These are phyloP conservation scores for Microdochium bolleyi DNA, from an alignment of 2,329 filamentous ascomycete species.

Conservation along the genomic window DNA sequence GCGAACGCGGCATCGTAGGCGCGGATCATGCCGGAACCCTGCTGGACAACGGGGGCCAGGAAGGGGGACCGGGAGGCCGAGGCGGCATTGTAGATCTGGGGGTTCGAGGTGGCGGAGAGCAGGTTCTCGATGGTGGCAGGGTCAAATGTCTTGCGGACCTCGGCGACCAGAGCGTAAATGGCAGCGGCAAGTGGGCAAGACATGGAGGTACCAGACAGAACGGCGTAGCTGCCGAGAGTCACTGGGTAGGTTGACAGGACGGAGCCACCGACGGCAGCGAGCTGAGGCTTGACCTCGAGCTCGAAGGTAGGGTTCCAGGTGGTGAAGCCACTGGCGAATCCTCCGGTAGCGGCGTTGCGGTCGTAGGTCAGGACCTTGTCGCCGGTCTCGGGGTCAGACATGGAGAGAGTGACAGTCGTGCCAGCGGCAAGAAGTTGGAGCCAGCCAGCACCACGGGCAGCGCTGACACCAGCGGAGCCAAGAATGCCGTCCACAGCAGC, in stretches of 20 bases:
- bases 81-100: conserved; percentile 39
- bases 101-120: conserved; percentile 39
- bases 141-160: conserved; percentile 35
- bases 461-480: conserved; percentile 20
- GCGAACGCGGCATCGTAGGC: conserved; percentile 50
- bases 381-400: conserved; percentile 31
- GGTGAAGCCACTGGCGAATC: conserved; percentile 43
- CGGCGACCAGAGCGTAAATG: conserved; percentile 38
- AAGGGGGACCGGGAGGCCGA: conserved; percentile 20
- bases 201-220: conserved; percentile 40
- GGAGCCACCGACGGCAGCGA: conserved; percentile 46
- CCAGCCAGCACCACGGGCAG: conserved; percentile 33
- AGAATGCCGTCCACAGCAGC: conserved; percentile 18
- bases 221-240: conserved; percentile 35
- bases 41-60: conserved; percentile 49
- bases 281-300: conserved; percentile 45
- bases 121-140: conserved; percentile 40
- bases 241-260: conserved; percentile 51
- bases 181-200: conserved; percentile 39
- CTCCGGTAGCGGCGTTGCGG: conserved; percentile 36
- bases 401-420: conserved; percentile 31
- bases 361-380: conserved; percentile 21
- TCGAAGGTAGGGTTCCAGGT: conserved; percentile 57
- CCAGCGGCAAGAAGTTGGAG: conserved; percentile 32
- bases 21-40: conserved; percentile 52